Conservation (phyloP, 1,139 yeast genomes). For the Hansenula sp. region DNA sequence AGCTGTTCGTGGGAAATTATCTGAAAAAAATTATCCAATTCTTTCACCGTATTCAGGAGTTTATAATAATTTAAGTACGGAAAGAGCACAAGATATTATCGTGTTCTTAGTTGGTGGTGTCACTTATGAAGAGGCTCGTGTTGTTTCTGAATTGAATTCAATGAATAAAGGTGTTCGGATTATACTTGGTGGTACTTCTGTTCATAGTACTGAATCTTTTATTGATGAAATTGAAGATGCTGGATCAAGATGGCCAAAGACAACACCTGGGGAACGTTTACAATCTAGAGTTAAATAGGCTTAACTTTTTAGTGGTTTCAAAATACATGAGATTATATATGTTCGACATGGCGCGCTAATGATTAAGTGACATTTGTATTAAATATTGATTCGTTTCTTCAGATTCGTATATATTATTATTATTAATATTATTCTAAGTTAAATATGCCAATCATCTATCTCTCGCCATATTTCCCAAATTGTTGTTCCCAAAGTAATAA, state of each 20-base stretch:
- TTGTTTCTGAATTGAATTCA: constrained; percentile 66
- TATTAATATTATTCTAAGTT: neutral
- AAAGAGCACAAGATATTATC: constrained; percentile 67
- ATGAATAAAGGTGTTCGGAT: constrained; percentile 47
- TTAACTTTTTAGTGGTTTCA: too few species aligned
- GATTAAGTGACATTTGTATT: too few species aligned
- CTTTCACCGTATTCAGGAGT: constrained; percentile 35
- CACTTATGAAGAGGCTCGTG: constrained; percentile 87
- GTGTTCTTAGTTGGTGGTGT: constrained; percentile 87
- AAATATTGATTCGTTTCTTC: too few species aligned
- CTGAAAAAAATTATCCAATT: constrained; percentile 45
- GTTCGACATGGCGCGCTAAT: neutral
- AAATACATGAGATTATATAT: neutral
- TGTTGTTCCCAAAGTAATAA: constrained; percentile 75
- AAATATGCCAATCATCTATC: neutral
- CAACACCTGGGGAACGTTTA: constrained; percentile 16
- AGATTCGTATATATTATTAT: neutral
- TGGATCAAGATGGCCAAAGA: constrained; percentile 24
- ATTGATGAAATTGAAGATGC: constrained; percentile 32
- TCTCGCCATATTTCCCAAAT: constrained; percentile 32
- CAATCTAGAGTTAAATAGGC: constrained; percentile 15
- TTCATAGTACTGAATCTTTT: constrained; percentile 59
- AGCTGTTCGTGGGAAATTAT: constrained; percentile 46
- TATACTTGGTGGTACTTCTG: constrained; percentile 74
- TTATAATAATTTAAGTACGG: constrained; percentile 22